These are phyloP conservation scores for Rhododendron simsii DNA, from an alignment of 148 eudicot genomes.

Conservation along the genomic window DNA sequence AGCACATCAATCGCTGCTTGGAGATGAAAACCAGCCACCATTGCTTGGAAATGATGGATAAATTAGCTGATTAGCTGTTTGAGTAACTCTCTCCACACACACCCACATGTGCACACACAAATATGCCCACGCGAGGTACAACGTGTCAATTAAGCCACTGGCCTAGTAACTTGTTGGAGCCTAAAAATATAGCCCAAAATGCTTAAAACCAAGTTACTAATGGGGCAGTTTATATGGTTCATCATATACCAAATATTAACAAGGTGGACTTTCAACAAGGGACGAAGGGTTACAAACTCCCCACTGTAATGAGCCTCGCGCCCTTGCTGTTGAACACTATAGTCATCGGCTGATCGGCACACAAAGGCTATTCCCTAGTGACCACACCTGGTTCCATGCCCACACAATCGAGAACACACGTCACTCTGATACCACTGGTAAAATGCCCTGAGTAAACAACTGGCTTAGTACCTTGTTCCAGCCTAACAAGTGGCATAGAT, in stretches of 20 bases:
- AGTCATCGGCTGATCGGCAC: background rate
- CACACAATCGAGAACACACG: background rate
- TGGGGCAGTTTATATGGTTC: background rate
- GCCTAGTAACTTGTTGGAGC: background rate
- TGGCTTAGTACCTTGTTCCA: background rate
- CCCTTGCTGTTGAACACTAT: background rate
- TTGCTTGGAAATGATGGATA: background rate
- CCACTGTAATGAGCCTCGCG: background rate
- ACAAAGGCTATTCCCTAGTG: background rate
- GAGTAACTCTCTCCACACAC: background rate
- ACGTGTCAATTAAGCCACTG: background rate
- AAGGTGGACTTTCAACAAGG: background rate
- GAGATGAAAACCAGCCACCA: background rate
- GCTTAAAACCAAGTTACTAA: background rate
- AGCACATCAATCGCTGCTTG: background rate
- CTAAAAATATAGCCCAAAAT: background rate
- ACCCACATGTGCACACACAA: background rate
- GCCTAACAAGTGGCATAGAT: background rate
- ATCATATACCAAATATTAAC: background rate
- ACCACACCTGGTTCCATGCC: background rate
- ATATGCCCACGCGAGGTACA: background rate
- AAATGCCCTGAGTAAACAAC: background rate
- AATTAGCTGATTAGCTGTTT: background rate
- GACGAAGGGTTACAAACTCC: background rate
- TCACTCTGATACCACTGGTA: background rate